Evolutionary conservation across 2,329 filamentous ascomycete species (phyloP).

Genomic region (Stachybotrys chartarum): DNA sequence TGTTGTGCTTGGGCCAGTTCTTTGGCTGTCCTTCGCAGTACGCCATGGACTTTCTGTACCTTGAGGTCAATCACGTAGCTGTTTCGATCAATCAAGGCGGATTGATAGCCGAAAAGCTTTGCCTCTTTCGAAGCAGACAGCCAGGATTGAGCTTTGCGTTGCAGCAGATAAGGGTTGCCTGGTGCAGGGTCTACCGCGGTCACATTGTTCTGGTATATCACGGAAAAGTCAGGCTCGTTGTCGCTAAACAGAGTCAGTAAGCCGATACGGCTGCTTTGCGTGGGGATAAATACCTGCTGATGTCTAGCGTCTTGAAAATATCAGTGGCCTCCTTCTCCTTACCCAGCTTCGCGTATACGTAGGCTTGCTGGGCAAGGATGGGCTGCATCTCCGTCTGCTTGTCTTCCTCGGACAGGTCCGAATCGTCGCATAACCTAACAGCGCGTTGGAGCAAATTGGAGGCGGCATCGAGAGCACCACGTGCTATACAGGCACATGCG

Average conservation of each 20-base stretch:
- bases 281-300: slow-evolving; percentile 45
- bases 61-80: slow-evolving; percentile 57
- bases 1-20: slow-evolving; percentile 23
- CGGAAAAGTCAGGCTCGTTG: slow-evolving; percentile 57
- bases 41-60: slow-evolving; percentile 60
- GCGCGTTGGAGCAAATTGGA: slow-evolving; percentile 63
- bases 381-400: slow-evolving; percentile 68
- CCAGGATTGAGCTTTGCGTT: slow-evolving; percentile 52
- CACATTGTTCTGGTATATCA: slow-evolving; percentile 61
- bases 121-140: slow-evolving; percentile 48
- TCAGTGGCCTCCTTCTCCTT: slow-evolving; percentile 58
- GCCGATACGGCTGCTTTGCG: background rate
- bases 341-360: slow-evolving; percentile 60
- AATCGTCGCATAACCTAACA: slow-evolving; percentile 61
- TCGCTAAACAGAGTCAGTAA: slow-evolving; percentile 36
- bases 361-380: slow-evolving; percentile 70
- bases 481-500: slow-evolving; percentile 65
- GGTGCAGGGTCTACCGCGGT: slow-evolving; percentile 31
- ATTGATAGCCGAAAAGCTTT: slow-evolving; percentile 67
- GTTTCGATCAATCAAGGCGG: slow-evolving; percentile 48
- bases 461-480: slow-evolving; percentile 58
- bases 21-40: slow-evolving; percentile 39
- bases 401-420: slow-evolving; percentile 66
- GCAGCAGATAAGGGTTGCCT: slow-evolving; percentile 61
- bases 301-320: slow-evolving; percentile 54